Evolutionary conservation across 164 flowering plant species (phyloP).

Genomic region (Saururus chinensis): DNA sequence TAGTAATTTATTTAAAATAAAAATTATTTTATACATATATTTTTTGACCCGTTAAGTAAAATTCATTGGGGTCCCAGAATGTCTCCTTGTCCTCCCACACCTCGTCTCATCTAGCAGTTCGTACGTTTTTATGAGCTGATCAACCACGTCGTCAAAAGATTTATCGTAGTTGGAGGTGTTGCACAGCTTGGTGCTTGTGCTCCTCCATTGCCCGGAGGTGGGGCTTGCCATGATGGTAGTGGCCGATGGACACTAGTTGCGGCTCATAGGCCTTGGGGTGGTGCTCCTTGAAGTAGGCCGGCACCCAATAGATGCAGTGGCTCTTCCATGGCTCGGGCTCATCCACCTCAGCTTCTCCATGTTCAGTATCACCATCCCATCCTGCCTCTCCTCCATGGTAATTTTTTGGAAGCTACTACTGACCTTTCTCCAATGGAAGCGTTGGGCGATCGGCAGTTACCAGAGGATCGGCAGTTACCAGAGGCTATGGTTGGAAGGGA

Average conservation of each 20-base stretch:
- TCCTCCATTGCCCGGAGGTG: constrained; percentile 9
- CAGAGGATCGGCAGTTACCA: no score
- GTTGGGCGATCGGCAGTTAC: no score
- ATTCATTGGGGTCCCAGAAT: constrained; percentile 9
- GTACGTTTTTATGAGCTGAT: constrained; percentile 4
- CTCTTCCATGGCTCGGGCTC: neutral
- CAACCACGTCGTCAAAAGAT: constrained; percentile 1
- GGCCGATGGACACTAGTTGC: constrained; percentile 7
- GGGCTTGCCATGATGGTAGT: constrained; percentile 9
- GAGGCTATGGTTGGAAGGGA: no score
- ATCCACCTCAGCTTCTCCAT: constrained; percentile 1
- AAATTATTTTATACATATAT: no score
- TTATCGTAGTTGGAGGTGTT: neutral
- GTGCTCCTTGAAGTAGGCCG: neutral
- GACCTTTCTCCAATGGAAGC: no score
- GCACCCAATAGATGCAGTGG: constrained; percentile 7
- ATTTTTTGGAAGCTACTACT: no score
- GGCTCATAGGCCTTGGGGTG: constrained; percentile 14
- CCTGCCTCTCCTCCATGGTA: neutral
- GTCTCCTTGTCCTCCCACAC: neutral
- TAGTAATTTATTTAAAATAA: no score
- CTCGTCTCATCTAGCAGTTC: neutral
- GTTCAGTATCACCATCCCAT: constrained; percentile 1
- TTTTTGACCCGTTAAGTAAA: no score
- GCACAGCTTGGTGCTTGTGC: constrained; percentile 11